These are phyloP conservation scores for Talaromyces stipitatus DNA, from an alignment of 495 filamentous ascomycete genomes.

Conservation along the genomic window DNA sequence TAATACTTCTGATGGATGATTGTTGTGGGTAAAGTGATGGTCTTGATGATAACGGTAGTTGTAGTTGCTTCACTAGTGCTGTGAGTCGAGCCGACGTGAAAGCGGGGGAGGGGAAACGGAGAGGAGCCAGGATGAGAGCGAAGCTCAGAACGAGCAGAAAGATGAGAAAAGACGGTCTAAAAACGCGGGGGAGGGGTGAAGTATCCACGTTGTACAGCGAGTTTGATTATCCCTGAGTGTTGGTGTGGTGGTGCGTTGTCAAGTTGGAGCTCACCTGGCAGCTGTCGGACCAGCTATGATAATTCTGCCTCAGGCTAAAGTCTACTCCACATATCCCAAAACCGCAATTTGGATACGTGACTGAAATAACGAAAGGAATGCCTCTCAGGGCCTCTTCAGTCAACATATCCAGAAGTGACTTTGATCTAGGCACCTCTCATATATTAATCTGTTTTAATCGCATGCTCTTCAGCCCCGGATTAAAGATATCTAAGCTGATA, in stretches of 20 bases:
- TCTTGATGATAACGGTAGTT: slow-evolving; percentile 27
- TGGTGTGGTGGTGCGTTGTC: not conserved
- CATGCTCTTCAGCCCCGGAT: no score
- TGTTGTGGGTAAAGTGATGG: slow-evolving; percentile 8
- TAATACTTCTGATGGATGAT: slow-evolving; percentile 38
- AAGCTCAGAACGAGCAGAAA: slow-evolving; percentile 7
- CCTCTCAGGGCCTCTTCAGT: no score
- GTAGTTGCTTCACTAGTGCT: slow-evolving; percentile 57
- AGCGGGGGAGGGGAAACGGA: slow-evolving; percentile 42
- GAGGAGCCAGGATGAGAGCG: slow-evolving; percentile 68
- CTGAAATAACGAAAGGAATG: no score
- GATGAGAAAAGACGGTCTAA: not conserved
- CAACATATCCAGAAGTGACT: no score
- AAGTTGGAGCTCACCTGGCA: no score
- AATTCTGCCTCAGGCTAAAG: not conserved
- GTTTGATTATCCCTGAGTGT: not conserved
- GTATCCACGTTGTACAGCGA: not conserved
- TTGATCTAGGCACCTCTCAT: no score
- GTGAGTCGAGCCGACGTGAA: slow-evolving; percentile 25
- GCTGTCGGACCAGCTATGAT: not conserved
- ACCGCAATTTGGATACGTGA: no score
- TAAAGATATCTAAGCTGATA: no score
- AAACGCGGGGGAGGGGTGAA: not conserved
- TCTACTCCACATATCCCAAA: no score
- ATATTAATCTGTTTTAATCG: no score